phyloP scores from a whole-genome alignment of 1,139 yeast genomes.

The Geotrichum carabidarum region DNA sequence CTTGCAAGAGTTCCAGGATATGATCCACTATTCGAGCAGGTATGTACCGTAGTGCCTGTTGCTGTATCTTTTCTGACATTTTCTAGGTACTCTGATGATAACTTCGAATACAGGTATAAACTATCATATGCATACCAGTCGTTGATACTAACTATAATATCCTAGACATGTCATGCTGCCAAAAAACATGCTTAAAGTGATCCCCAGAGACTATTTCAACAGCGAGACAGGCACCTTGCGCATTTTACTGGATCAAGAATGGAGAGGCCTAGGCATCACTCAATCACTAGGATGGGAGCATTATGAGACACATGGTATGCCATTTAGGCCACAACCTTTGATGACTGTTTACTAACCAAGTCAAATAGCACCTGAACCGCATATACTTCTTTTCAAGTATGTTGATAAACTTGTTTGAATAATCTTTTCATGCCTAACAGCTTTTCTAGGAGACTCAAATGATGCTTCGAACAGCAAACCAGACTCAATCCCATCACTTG shows the following conservation, averaged over 20 bases:
- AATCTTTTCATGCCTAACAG: background rate
- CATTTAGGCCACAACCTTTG: constrained; percentile 15
- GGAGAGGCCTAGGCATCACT: constrained; percentile 98
- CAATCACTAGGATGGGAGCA: constrained; percentile 98
- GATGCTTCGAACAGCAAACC: background rate
- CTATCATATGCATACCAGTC: background rate
- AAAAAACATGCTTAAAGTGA: constrained; percentile 87
- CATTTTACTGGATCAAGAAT: constrained; percentile 87
- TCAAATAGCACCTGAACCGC: constrained; percentile 82
- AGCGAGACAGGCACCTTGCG: constrained; percentile 92
- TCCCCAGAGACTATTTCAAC: constrained; percentile 94
- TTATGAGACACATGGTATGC: constrained; percentile 76
- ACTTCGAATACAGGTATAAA: constrained; percentile 58
- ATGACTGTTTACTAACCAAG: background rate
- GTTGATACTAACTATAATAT: background rate
- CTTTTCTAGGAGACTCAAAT: constrained; percentile 5
- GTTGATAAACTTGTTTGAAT: constrained; percentile 2
- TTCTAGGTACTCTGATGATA: constrained; percentile 73
- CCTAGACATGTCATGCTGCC: constrained; percentile 94
- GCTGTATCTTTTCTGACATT: background rate
- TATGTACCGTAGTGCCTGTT: constrained; percentile 28
- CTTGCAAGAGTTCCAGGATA: constrained; percentile 84
- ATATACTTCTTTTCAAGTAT: constrained; percentile 75
- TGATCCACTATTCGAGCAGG: constrained; percentile 88
- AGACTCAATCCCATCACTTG: background rate